phyloP scores from a whole-genome alignment of 805 yeast genomes.

The Priceomyces haplophilus region DNA sequence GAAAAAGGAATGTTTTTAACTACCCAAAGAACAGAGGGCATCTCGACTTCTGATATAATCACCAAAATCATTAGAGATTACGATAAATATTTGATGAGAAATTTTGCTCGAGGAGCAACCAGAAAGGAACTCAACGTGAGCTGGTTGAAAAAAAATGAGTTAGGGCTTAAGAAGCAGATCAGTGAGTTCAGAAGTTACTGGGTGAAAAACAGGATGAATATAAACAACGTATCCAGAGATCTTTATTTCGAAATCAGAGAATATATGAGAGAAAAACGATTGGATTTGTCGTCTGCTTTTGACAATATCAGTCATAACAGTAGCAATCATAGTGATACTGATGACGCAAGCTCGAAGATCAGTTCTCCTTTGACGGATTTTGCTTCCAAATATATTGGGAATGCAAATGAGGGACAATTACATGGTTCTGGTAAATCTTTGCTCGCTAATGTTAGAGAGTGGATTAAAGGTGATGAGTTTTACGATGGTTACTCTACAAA shows the following conservation, averaged over 20 bases:
- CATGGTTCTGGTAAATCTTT: conserved; percentile 30
- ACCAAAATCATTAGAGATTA: conserved; percentile 93
- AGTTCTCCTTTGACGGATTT: conserved; percentile 63
- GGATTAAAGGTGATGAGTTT: conserved; percentile 37
- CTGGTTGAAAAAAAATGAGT: conserved; percentile 95
- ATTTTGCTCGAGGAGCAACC: conserved; percentile 96
- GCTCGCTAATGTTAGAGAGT: conserved; percentile 40
- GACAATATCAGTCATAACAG: conserved; percentile 18
- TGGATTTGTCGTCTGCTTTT: conserved; percentile 24
- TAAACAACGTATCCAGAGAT: conserved; percentile 75
- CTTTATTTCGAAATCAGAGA: conserved; percentile 82
- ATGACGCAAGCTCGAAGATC: conserved; percentile 25
- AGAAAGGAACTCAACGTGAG: conserved; percentile 94
- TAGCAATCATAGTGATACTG: conserved; percentile 26
- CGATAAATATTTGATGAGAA: conserved; percentile 94
- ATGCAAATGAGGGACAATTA: conserved; percentile 36
- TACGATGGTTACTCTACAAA: conserved; percentile 28
- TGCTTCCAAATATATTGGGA: conserved; percentile 62
- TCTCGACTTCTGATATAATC: conserved; percentile 92
- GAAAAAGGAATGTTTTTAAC: conserved; percentile 86
- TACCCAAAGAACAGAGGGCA: conserved; percentile 95
- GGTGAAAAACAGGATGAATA: conserved; percentile 66
- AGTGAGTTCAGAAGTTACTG: conserved; percentile 83
- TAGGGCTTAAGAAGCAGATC: conserved; percentile 89
- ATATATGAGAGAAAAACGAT: conserved; percentile 51